phyloP scores from a whole-genome alignment of 306 rosid genomes.

The Myrica gale region DNA sequence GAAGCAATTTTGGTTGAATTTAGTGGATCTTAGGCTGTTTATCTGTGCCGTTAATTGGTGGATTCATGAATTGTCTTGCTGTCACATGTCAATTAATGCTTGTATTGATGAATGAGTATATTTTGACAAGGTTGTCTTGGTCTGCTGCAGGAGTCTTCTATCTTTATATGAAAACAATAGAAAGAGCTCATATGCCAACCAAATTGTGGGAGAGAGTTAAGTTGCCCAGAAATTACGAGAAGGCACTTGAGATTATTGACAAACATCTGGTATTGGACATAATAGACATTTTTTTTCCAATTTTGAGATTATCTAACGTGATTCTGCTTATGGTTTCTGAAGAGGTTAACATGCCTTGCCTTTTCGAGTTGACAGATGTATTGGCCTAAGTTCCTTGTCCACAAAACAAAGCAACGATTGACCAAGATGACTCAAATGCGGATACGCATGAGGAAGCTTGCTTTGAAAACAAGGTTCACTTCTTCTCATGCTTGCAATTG shows the following conservation, averaged over 20 bases:
- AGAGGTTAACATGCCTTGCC: constrained; percentile 7
- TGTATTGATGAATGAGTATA: neutral
- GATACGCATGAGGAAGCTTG: constrained; percentile 93
- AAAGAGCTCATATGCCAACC: constrained; percentile 93
- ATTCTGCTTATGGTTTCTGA: constrained; percentile 5
- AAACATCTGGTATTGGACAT: constrained; percentile 66
- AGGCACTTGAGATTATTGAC: constrained; percentile 82
- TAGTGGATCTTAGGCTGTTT: neutral
- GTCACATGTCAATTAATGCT: neutral
- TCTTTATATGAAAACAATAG: constrained; percentile 91
- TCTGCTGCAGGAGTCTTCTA: constrained; percentile 76
- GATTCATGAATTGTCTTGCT: neutral
- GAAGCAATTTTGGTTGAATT: neutral
- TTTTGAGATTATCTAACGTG: neutral
- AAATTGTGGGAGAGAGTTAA: constrained; percentile 92
- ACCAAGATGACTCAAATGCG: constrained; percentile 96
- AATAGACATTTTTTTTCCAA: neutral
- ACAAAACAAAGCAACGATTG: constrained; percentile 85
- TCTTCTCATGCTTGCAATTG: constrained; percentile 3
- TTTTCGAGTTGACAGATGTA: constrained; percentile 59
- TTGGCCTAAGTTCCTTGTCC: constrained; percentile 91
- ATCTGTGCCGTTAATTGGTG: neutral
- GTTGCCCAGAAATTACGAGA: constrained; percentile 83
- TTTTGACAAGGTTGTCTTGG: constrained; percentile 5
- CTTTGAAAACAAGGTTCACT: constrained; percentile 72